These are phyloP conservation scores for Plantago elongata DNA, from an alignment of 257 asterid genomes.

Conservation along the genomic window DNA sequence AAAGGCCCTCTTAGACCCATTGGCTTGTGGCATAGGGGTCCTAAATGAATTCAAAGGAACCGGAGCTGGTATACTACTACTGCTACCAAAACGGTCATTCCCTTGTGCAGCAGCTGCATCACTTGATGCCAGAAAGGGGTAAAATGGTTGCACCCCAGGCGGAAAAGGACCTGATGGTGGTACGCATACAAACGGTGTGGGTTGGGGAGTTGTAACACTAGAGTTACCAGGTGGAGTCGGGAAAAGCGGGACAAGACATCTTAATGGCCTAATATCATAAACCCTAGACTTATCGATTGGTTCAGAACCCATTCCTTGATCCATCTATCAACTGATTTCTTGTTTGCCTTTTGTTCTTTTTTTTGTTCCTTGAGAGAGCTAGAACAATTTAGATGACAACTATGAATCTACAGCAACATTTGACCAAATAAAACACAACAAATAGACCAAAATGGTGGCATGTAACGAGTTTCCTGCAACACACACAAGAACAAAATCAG, in stretches of 20 bases:
- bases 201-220: conserved; percentile 47
- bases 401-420: conserved; percentile 2
- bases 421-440: conserved; percentile 17
- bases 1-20: conserved; percentile 43
- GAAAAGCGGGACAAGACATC: conserved; percentile 72
- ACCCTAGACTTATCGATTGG: conserved; percentile 75
- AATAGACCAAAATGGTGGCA: conserved; percentile 2
- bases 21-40: conserved; percentile 47
- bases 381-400: conserved; percentile 12
- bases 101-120: conserved; percentile 21
- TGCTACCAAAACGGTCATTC: no score
- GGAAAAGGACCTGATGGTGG: conserved; percentile 96
- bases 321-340: conserved; percentile 39
- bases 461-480: conserved; percentile 4
- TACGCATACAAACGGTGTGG: conserved; percentile 80
- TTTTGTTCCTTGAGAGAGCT: no score
- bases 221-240: conserved; percentile 55
- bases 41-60: conserved; percentile 65
- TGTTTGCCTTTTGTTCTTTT: no score
- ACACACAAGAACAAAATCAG: conserved; percentile 4
- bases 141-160: conserved; percentile 78
- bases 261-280: conserved; percentile 67
- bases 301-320: conserved; percentile 53
- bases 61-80: conserved; percentile 48
- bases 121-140: conserved; percentile 50